Base-by-base conservation (phyloP, 176 grass and related monocot genomes). In the Rhipidocladum racemiflorum region DNA sequence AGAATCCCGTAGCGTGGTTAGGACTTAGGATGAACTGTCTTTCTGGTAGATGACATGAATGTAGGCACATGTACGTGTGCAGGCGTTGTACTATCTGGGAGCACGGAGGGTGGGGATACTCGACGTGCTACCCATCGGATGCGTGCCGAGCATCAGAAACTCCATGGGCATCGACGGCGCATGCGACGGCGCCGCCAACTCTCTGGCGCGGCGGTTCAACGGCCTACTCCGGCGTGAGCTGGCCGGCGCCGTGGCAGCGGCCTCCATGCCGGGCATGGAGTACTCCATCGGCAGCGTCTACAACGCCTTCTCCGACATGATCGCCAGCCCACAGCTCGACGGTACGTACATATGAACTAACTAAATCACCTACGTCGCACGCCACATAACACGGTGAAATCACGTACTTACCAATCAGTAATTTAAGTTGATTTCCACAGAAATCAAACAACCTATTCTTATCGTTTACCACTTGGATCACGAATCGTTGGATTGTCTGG, bases 201-300 rank as follows among this genome's bases (percentile, higher is more conserved):
- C 46, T 28, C 35, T 79, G 54, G 50, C 74, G 0, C 45, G 4
- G 74, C 30, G 45, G 46, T 88, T 88, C 86, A 88, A 84, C 39
- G 7, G 57, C 0, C 36, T 72, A 1, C 74, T 88, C 59, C 67
- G 81, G 15, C 29, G n/a, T 0, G 81, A 88, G 50, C 65, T 84
- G 57, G 38, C 74, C 6, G 60, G 32, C 2, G 40, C 78, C 21
- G 68, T 0, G 2, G 35, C 25, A 0, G 29, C 35, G 0, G 29
- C n/a, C 3, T 10, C 63, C 46, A 73, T 88, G 86, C 80, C 80
- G 0, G 21, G 38, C 6, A 11, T 78, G 74, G 24, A 9, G 14
- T 88, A 88, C 86, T 78, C 80, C 59, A 21, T 88, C 29, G 46
- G 45, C 57, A 72, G 74, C 80, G 5, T 88, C 3, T 88, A 72